phyloP scores from a whole-genome alignment of 2,329 filamentous ascomycete genomes.

The Beauveria sp. region DNA sequence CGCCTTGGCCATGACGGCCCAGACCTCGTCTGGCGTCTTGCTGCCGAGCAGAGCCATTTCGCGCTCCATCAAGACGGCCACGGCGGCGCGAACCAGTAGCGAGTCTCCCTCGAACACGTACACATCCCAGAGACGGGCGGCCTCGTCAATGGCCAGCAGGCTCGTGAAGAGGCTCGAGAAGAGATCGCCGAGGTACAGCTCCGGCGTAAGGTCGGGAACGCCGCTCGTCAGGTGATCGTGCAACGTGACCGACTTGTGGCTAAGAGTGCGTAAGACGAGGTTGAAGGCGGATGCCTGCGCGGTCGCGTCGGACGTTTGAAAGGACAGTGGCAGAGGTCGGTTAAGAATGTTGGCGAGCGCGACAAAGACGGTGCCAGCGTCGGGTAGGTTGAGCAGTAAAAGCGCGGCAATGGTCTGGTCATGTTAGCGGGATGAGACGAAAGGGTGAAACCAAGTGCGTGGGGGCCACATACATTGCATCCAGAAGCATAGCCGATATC shows the following conservation, averaged over 20 bases:
- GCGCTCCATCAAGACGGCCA: conserved; percentile 53
- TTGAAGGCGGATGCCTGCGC: conserved; percentile 63
- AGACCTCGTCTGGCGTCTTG: conserved; percentile 37
- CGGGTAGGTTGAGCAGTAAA: conserved; percentile 62
- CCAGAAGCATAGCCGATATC: conserved; percentile 73
- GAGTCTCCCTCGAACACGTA: conserved; percentile 77
- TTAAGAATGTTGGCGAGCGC: conserved; percentile 72
- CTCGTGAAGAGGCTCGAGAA: conserved; percentile 59
- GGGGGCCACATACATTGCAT: conserved; percentile 56
- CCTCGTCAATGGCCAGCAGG: conserved; percentile 59
- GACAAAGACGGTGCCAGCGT: conserved; percentile 58
- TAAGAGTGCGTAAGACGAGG: conserved; percentile 59
- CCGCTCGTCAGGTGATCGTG: conserved; percentile 54
- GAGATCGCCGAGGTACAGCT: conserved; percentile 50
- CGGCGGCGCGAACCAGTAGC: conserved; percentile 61
- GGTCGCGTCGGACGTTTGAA: conserved; percentile 62
- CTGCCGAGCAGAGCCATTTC: conserved; percentile 45
- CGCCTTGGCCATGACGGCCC: conserved; percentile 26
- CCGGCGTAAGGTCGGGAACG: conserved; percentile 36
- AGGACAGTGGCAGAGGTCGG: conserved; percentile 65
- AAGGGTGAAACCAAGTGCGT: not conserved
- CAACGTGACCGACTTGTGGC: conserved; percentile 55
- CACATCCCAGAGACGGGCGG: conserved; percentile 70
- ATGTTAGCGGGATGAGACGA: conserved; percentile 14
- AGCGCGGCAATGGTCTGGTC: conserved; percentile 62